These are phyloP conservation scores for Aspergillus cristatus DNA, from an alignment of 495 filamentous ascomycete species.

Conservation along the genomic window DNA sequence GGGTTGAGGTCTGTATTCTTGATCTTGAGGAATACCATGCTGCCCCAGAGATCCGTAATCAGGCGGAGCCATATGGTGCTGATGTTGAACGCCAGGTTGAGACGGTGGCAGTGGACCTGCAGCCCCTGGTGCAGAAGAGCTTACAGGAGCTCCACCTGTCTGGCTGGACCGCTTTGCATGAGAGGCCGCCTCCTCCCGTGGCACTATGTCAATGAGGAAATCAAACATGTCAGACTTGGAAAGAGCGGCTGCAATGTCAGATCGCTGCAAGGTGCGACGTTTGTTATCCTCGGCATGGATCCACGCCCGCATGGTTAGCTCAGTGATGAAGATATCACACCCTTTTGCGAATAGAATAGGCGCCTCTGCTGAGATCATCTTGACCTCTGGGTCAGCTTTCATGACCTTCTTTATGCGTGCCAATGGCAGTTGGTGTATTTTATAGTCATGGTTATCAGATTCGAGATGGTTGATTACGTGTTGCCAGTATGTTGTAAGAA, in stretches of 20 bases:
- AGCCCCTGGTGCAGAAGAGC: constrained; percentile 27
- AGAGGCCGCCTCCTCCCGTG: constrained; percentile 79
- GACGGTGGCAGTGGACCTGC: constrained; percentile 51
- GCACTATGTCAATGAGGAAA: constrained; percentile 98
- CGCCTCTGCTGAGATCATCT: constrained; percentile 98
- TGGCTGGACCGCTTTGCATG: constrained; percentile 71
- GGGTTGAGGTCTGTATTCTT: constrained; percentile 69
- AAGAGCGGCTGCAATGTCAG: constrained; percentile 89
- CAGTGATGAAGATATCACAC: constrained; percentile 98
- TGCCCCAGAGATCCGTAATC: constrained; percentile 57
- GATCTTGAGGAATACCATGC: constrained; percentile 53
- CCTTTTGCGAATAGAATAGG: constrained; percentile 98
- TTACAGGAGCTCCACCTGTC: constrained; percentile 43
- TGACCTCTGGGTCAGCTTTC: constrained; percentile 98
- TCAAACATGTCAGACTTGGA: constrained; percentile 99
- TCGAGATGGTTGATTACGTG: constrained; percentile 93
- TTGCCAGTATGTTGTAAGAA: constrained; percentile 97
- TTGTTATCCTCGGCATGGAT: constrained; percentile 99
- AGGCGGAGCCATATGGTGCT: constrained; percentile 59
- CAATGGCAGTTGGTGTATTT: constrained; percentile 88
- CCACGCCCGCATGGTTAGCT: constrained; percentile 99
- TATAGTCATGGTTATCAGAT: constrained; percentile 93
- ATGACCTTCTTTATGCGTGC: constrained; percentile 99
- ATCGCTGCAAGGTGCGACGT: constrained; percentile 85
- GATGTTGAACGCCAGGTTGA: constrained; percentile 48